Conservation (phyloP, 140 eudicot genomes). For the Senecio squalidus region DNA sequence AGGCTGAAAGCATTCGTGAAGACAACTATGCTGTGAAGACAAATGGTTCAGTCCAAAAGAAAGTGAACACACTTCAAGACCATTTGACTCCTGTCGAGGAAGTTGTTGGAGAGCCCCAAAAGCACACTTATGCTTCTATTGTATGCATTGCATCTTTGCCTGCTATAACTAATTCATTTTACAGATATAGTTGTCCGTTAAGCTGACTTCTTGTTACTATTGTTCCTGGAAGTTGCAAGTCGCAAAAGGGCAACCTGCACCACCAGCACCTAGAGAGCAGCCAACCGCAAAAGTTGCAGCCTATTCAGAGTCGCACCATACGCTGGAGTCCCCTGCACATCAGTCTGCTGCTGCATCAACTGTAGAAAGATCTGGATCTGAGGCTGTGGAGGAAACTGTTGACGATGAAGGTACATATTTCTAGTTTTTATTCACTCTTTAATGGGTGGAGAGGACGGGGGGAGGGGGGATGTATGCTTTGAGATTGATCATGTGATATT, state of each 20-base stretch:
- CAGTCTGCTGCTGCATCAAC: slow-evolving; percentile 41
- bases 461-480: too few relatives aligned
- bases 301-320: slow-evolving; percentile 53
- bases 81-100: slow-evolving; percentile 49
- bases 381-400: slow-evolving; percentile 41
- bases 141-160: slow-evolving; percentile 44
- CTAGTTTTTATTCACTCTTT: too few relatives aligned
- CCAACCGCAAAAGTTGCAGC: slow-evolving; percentile 39
- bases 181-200: not conserved
- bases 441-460: too few relatives aligned
- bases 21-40: slow-evolving; percentile 49
- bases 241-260: slow-evolving; percentile 60
- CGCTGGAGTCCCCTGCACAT: slow-evolving; percentile 40
- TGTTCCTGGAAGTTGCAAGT: slow-evolving; percentile 54
- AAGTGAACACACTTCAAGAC: slow-evolving; percentile 40
- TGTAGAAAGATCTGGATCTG: slow-evolving; percentile 36
- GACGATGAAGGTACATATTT: slow-evolving; percentile 73
- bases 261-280: slow-evolving; percentile 38
- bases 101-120: slow-evolving; percentile 73
- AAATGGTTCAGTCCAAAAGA: slow-evolving; percentile 72
- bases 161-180: not conserved
- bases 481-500: too few relatives aligned
- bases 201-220: slow-evolving; percentile 14
- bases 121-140: slow-evolving; percentile 97
- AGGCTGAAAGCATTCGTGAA: slow-evolving; percentile 43